Percentiles rank a stretch among this genome's conserved stretches.
phyloP scores from a whole-genome alignment of 192 early-diverging fungal genomes.

The Coemansia sp. region DNA sequence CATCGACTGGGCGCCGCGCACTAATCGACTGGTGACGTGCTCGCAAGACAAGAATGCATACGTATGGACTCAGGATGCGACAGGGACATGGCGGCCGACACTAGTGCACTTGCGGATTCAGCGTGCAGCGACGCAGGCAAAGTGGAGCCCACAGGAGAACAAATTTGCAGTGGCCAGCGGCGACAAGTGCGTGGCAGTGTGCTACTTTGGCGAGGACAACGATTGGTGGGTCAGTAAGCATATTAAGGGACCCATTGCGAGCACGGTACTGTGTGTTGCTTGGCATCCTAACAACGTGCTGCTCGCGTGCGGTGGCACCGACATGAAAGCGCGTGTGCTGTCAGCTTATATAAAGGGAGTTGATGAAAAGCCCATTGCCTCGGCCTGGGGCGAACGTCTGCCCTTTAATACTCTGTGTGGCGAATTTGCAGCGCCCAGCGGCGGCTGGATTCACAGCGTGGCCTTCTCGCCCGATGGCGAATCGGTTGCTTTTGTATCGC shows the following conservation, averaged over 20 bases:
- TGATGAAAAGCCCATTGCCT: constrained; percentile 83
- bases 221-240: constrained; percentile 98
- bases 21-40: constrained; percentile 94
- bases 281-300: constrained; percentile 98
- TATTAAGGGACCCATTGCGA: constrained; percentile 88
- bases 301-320: constrained; percentile 84
- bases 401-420: constrained; percentile 91
- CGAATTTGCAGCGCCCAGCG: constrained; percentile 70
- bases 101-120: constrained; percentile 93
- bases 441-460: constrained; percentile 93
- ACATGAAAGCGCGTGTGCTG: constrained; percentile 90
- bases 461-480: constrained; percentile 87
- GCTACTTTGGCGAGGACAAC: constrained; percentile 94
- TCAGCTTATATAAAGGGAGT: constrained; percentile 95
- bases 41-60: constrained; percentile 99
- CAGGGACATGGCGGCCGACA: constrained; percentile 78
- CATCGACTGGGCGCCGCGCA: constrained; percentile 93
- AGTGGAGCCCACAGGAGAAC: constrained; percentile 93
- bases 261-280: constrained; percentile 83
- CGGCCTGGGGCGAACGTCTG: constrained; percentile 91
- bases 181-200: constrained; percentile 85
- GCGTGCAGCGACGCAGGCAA: constrained; percentile 90
- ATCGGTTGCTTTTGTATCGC: constrained; percentile 76
- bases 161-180: constrained; percentile 99
- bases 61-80: constrained; percentile 83